Conservation (phyloP, 106 monocot species). For the Platanthera zijinensis region DNA sequence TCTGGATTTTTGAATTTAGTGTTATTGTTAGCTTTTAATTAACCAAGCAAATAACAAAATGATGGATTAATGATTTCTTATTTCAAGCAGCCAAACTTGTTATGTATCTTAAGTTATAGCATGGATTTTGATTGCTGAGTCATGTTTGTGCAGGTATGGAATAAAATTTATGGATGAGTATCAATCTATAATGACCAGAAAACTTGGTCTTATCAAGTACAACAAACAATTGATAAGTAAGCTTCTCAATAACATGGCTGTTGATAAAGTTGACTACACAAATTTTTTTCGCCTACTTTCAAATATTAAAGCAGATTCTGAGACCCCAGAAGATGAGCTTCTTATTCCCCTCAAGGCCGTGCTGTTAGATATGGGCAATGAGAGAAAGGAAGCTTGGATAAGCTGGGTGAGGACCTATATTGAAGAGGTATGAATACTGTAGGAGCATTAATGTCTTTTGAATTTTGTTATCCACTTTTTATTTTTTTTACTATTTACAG, state of each 20-base stretch:
- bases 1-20: too few species aligned
- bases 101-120: too few species aligned
- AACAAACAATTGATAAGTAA: constrained; percentile 82
- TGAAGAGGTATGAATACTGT: constrained; percentile 51
- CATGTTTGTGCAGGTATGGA: constrained; percentile 50
- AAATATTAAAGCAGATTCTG: constrained; percentile 64
- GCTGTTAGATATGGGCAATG: constrained; percentile 77
- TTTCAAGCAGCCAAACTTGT: too few species aligned
- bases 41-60: too few species aligned
- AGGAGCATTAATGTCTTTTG: not conserved
- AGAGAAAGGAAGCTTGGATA: constrained; percentile 83
- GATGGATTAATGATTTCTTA: too few species aligned
- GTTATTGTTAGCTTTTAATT: too few species aligned
- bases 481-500: not conserved
- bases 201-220: constrained; percentile 79
- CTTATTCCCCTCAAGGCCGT: constrained; percentile 75
- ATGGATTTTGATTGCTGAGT: not conserved
- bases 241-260: constrained; percentile 91
- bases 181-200: constrained; percentile 82
- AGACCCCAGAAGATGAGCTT: constrained; percentile 47
- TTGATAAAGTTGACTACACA: constrained; percentile 98
- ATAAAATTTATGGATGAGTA: constrained; percentile 96
- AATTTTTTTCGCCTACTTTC: constrained; percentile 88
- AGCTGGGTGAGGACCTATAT: constrained; percentile 78
- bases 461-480: not conserved